A percentile compares a stretch with the other conserved stretches of the same genome.
phyloP scores from a whole-genome alignment of 2,329 filamentous ascomycete genomes.

The Tolypocladium cylindrosporum region DNA sequence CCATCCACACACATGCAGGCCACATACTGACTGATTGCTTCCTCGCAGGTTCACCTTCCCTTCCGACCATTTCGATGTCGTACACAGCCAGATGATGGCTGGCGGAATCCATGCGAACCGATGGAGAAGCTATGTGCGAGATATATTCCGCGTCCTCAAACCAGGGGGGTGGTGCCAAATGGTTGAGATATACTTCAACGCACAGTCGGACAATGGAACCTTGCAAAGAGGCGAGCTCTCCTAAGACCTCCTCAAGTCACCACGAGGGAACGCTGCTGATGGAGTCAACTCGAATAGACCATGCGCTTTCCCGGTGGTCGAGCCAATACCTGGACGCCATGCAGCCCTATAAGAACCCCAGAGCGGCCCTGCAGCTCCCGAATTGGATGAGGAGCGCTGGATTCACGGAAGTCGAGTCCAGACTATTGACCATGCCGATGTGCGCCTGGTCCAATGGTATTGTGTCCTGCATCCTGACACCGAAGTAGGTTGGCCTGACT shows the following conservation, averaged over 20 bases:
- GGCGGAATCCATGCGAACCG: conserved; percentile 61
- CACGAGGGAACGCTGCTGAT: conserved; percentile 1
- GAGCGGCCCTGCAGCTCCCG: conserved; percentile 51
- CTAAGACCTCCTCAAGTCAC: neutral
- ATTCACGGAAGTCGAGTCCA: conserved; percentile 57
- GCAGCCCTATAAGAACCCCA: conserved; percentile 55
- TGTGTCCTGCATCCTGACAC: neutral
- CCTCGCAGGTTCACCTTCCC: conserved; percentile 52
- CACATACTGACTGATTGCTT: neutral
- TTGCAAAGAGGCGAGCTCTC: conserved; percentile 46
- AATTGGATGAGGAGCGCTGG: conserved; percentile 50
- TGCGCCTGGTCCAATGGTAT: conserved; percentile 60
- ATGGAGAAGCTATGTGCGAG: conserved; percentile 67
- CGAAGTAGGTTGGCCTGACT: neutral
- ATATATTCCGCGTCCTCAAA: conserved; percentile 62
- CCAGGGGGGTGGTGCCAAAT: conserved; percentile 80
- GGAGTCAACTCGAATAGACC: conserved; percentile 28
- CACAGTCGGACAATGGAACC: conserved; percentile 79
- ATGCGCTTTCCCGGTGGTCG: conserved; percentile 61
- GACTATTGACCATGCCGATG: conserved; percentile 57
- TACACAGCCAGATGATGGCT: conserved; percentile 66
- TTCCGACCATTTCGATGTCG: conserved; percentile 66
- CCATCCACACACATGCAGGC: neutral
- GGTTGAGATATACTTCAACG: conserved; percentile 77
- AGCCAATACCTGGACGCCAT: conserved; percentile 51